Evolutionary conservation across 1,284 basidiomycete species (phyloP).

Genomic region (Microbotryum silenes-acaulis): DNA sequence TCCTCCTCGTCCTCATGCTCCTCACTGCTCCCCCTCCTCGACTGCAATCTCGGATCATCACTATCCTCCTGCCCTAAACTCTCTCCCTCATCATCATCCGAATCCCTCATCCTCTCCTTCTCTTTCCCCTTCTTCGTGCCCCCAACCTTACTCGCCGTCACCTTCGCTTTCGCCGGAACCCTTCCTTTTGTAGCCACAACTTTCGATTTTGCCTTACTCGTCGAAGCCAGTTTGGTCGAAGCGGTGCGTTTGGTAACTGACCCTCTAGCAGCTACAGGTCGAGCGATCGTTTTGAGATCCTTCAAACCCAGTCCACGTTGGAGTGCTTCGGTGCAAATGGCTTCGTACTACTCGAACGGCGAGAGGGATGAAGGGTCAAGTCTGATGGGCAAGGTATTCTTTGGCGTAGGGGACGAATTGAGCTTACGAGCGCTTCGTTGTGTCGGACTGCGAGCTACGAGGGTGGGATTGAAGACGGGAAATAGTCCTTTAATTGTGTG

Average conservation of each 20-base stretch:
- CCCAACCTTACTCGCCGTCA: background rate
- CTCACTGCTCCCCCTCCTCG: background rate
- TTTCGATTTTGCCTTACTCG: constrained; percentile 29
- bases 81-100: background rate
- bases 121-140: background rate
- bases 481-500: too few relatives aligned
- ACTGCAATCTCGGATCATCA: background rate
- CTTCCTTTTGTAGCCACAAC: background rate
- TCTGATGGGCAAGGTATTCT: too few relatives aligned
- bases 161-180: background rate
- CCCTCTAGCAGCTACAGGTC: constrained; percentile 47
- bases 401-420: too few relatives aligned
- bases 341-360: too few relatives aligned
- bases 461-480: background rate
- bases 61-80: background rate
- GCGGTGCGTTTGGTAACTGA: constrained; percentile 74
- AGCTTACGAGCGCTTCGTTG: background rate
- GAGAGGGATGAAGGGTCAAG: too few relatives aligned
- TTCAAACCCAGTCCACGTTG: constrained; percentile 1
- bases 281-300: constrained; percentile 4
- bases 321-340: background rate
- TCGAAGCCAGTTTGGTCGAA: constrained; percentile 65
- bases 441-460: background rate
- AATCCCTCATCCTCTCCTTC: background rate
- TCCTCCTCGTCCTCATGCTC: background rate